phyloP scores from a whole-genome alignment of 2,329 filamentous ascomycete genomes.

The Microsporum audouinii region DNA sequence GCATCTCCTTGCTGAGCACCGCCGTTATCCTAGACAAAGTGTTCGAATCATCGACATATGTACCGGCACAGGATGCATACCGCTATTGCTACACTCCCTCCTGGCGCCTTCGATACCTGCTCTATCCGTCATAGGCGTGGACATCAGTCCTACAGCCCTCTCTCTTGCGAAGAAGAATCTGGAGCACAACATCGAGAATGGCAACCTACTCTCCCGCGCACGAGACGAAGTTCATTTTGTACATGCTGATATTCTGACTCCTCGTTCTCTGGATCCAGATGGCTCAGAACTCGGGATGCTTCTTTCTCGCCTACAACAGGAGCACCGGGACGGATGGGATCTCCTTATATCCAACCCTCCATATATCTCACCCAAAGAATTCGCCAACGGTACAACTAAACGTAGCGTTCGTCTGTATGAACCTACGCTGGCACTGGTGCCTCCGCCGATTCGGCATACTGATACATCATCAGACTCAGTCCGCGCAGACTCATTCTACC shows the following conservation, averaged over 20 bases:
- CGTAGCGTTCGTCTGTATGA: slow-evolving; percentile 73
- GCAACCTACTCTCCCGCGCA: slow-evolving; percentile 20
- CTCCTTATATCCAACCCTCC: slow-evolving; percentile 82
- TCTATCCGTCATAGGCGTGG: slow-evolving; percentile 55
- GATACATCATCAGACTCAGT: not conserved
- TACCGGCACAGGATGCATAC: slow-evolving; percentile 83
- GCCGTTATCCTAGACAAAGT: slow-evolving; percentile 6
- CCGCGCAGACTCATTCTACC: slow-evolving; percentile 29
- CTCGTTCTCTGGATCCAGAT: not conserved
- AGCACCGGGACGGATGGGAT: slow-evolving; percentile 26
- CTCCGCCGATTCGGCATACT: slow-evolving; percentile 26
- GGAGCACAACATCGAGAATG: slow-evolving; percentile 36
- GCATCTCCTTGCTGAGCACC: slow-evolving; percentile 25
- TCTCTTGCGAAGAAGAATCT: slow-evolving; percentile 55
- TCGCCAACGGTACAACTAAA: slow-evolving; percentile 47
- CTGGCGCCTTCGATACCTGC: slow-evolving; percentile 35
- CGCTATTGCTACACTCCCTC: slow-evolving; percentile 59
- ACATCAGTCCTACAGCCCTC: slow-evolving; percentile 58
- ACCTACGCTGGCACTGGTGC: slow-evolving; percentile 67
- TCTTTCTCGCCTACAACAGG: not conserved
- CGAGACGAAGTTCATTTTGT: slow-evolving; percentile 35
- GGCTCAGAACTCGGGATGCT: not conserved
- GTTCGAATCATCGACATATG: slow-evolving; percentile 72
- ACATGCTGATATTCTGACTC: slow-evolving; percentile 34
- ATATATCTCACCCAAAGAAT: slow-evolving; percentile 62